Evolutionary conservation across 139 green algal genomes (phyloP).

Genomic region (Tetradesmus lagerheimii): DNA sequence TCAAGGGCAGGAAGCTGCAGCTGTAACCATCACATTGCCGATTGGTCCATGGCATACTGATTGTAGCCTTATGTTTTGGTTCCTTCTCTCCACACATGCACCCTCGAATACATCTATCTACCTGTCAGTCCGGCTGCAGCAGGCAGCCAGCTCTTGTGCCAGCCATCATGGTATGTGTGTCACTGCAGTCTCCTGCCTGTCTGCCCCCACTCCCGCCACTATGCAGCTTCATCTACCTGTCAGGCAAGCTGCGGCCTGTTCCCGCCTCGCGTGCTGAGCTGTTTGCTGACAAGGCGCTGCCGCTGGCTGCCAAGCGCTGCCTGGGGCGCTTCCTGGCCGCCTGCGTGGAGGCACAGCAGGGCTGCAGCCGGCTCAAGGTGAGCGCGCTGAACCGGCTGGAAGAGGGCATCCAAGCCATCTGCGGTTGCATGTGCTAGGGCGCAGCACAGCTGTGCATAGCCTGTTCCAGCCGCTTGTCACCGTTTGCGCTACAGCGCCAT

Average conservation of each 20-base stretch:
- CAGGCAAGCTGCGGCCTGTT: slow-evolving; percentile 59
- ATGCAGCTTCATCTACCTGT: slow-evolving; percentile 63
- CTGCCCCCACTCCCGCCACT: neutral
- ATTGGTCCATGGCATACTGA: no score
- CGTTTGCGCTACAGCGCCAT: neutral
- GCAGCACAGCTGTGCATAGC: neutral
- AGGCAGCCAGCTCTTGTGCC: no score
- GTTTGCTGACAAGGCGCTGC: slow-evolving; percentile 80
- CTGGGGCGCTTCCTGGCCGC: slow-evolving; percentile 83
- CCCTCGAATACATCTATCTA: no score
- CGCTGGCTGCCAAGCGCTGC: slow-evolving; percentile 77
- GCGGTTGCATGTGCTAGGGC: neutral
- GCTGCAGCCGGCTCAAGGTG: slow-evolving; percentile 35
- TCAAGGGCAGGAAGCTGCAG: neutral
- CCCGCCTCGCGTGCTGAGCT: slow-evolving; percentile 82
- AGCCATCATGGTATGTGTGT: no score
- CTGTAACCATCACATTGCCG: neutral
- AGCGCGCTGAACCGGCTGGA: no score
- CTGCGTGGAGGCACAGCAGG: slow-evolving; percentile 56
- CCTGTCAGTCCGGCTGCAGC: no score
- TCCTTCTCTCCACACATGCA: no score
- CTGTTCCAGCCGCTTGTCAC: no score
- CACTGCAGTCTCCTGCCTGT: neutral
- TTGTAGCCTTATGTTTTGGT: no score
- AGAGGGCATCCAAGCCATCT: no score